Evolutionary conservation across 331 rosid species (phyloP).

Genomic region (Pyrus hybrid): DNA sequence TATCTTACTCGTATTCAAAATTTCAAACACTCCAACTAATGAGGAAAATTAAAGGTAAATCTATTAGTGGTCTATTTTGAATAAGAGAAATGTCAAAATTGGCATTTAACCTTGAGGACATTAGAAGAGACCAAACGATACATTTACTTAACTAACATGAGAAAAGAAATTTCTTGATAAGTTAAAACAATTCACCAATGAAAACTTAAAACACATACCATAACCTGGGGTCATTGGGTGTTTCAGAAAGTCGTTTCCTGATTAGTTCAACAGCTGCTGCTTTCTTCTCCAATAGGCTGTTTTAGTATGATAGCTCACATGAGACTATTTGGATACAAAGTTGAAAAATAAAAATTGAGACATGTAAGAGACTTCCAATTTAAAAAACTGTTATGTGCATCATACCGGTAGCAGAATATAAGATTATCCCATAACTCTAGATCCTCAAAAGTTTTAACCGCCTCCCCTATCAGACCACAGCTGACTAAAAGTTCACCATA

Average conservation of each 20-base stretch:
- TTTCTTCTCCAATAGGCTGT: constrained; percentile 84
- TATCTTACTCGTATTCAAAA: not conserved
- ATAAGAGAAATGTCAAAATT: not conserved
- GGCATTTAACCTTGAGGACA: not conserved
- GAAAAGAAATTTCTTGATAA: not conserved
- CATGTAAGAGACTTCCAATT: not conserved
- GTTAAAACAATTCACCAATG: constrained; percentile 1
- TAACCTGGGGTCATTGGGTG: constrained; percentile 78
- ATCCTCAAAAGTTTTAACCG: constrained; percentile 76
- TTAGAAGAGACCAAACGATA: not conserved
- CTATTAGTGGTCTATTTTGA: not conserved
- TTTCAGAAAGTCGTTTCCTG: constrained; percentile 64
- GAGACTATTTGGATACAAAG: constrained; percentile 9
- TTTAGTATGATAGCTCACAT: constrained; percentile 13
- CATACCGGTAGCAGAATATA: constrained; percentile 78
- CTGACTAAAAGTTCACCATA: constrained; percentile 84
- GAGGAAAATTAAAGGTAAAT: not conserved
- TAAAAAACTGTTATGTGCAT: constrained; percentile 2
- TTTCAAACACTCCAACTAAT: not conserved
- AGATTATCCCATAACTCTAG: constrained; percentile 97
- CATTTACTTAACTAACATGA: not conserved
- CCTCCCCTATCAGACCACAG: constrained; percentile 93
- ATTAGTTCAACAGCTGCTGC: constrained; percentile 96
- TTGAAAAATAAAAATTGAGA: not conserved
- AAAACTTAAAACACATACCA: constrained; percentile 49